Evolutionary conservation across 2,329 filamentous ascomycete species (phyloP).

Genomic region (Aspergillus sp.): DNA sequence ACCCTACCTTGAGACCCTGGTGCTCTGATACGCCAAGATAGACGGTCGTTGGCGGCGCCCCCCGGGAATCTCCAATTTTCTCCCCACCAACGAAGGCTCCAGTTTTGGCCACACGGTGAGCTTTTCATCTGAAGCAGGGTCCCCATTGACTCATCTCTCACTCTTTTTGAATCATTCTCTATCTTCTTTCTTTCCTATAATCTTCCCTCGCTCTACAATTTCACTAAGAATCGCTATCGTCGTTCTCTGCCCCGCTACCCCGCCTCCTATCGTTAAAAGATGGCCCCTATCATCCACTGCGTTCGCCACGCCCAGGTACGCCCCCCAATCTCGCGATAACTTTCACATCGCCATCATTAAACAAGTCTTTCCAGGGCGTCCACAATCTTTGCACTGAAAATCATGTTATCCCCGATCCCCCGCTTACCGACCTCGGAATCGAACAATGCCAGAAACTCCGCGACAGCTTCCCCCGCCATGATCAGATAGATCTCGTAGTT

Average conservation of each 20-base stretch:
- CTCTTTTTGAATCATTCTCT: not conserved
- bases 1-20: not conserved
- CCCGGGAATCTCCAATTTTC: conserved; percentile 3
- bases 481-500: conserved; percentile 66
- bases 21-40: not conserved
- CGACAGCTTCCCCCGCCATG: conserved; percentile 63
- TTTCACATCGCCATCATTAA: not conserved
- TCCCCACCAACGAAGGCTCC: conserved; percentile 14
- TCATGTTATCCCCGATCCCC: conserved; percentile 72
- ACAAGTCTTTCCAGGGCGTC: conserved; percentile 57
- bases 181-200: conserved; percentile 3
- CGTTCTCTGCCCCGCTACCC: conserved; percentile 22
- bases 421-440: conserved; percentile 73
- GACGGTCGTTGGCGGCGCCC: not conserved
- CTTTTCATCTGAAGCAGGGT: not conserved
- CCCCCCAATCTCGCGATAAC: not conserved
- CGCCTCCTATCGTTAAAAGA: conserved; percentile 23
- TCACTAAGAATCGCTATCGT: not conserved
- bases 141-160: conserved; percentile 12
- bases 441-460: conserved; percentile 69
- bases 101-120: conserved; percentile 16
- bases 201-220: not conserved
- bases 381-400: conserved; percentile 76
- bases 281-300: conserved; percentile 46
- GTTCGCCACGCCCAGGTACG: conserved; percentile 49